Base-by-base conservation (phyloP, 2,329 filamentous ascomycete genomes). In the Claviceps sp. region DNA sequence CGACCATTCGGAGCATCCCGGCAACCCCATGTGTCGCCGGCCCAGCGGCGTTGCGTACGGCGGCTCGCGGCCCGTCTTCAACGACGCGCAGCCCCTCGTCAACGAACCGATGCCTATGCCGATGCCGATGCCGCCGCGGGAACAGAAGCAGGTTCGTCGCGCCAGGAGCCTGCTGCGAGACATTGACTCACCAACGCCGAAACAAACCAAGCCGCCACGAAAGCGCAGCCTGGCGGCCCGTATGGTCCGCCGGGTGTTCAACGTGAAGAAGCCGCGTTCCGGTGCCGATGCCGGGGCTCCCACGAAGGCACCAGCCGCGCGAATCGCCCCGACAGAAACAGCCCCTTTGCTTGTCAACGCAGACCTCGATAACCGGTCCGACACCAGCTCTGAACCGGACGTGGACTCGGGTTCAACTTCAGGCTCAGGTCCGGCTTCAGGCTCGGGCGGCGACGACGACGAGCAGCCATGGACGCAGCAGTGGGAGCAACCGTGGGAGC, bases 1-100 rank as follows among this genome's bases (percentile, higher is more conserved):
- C 4, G 58, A 30, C 26, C 26, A 30, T 30, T 9, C 63, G 49
- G 63, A 71, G 48, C 62, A 72, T 45, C 69, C 69, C 26, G 68
- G 68, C n/a, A 75, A 70, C 52, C 71, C 67, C 62, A 75, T 74
- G 59, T 95, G 93, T 69, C 81, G 86, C 52, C 79, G 89, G 46
- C 87, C 89, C 1, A 86, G 82, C 58, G 85, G 84, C 62, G 82
- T 93, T 44, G 82, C 84, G 34, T 87, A 79, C 54, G 85, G 84
- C 13, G 83, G 84, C 24, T 77, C 81, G 1, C 76, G 88, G 51
- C 83, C 85, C 3, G 78, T 84, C 4, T 74, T 94, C 54, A 77
- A 87, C 54, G 76, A 87, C 26, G 79, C 81, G 4, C 72, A 74
- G 47, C 63, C 63, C 9, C 20, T 43, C 14, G 54, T 69, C 14